These are phyloP conservation scores for Termitomyces sp. DNA, from an alignment of 768 basidiomycete genomes.

Conservation along the genomic window DNA sequence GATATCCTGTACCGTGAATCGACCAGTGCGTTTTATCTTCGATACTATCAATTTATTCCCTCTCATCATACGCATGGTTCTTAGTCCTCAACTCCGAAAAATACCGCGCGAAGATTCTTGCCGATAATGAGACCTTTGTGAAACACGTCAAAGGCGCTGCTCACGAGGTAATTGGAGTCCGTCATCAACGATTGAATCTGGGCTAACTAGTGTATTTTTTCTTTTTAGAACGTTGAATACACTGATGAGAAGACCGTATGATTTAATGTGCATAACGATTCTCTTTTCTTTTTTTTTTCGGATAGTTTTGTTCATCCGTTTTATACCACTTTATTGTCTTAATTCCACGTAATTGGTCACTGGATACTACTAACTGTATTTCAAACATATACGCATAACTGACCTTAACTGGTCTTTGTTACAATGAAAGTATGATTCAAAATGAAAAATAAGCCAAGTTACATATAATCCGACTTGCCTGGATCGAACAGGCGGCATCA, in stretches of 20 bases:
- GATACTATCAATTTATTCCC: background rate
- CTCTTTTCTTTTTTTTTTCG: background rate
- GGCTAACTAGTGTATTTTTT: background rate
- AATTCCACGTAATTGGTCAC: background rate
- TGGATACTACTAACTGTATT: background rate
- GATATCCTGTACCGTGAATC: conserved; percentile 20
- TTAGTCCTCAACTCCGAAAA: conserved; percentile 15
- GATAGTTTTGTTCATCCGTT: background rate
- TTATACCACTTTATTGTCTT: background rate
- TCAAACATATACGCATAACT: background rate
- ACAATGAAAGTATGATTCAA: background rate
- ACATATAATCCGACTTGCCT: conserved; percentile 1
- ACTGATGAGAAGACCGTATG: conserved; percentile 6
- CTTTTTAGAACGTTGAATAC: conserved; percentile 2
- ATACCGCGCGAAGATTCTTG: conserved; percentile 14
- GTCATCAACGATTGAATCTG: background rate
- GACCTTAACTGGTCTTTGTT: too few relatives aligned
- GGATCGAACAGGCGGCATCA: conserved; percentile 7
- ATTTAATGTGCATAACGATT: background rate
- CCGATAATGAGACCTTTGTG: conserved; percentile 13
- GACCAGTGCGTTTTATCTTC: conserved; percentile 4
- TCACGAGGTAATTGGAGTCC: background rate
- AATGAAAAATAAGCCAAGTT: too few relatives aligned
- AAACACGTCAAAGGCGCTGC: conserved; percentile 1
- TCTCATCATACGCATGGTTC: background rate